phyloP scores from a whole-genome alignment of 257 asterid species.

The Solanum rostratum region DNA sequence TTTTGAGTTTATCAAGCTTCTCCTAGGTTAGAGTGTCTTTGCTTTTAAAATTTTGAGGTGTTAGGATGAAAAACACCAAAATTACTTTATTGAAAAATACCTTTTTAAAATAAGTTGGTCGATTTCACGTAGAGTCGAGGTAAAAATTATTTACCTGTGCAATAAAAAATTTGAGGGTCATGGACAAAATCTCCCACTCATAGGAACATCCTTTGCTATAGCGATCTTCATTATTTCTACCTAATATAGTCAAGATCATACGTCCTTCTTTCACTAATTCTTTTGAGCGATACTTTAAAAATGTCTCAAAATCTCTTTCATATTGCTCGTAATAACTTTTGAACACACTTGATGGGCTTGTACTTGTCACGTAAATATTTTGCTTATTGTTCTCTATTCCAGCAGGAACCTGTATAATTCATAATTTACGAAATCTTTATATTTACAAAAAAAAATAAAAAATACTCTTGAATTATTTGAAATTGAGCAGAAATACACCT shows the following conservation, averaged over 20 bases:
- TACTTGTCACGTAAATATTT: constrained; percentile 24
- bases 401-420: constrained; percentile 21
- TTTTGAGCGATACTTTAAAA: constrained; percentile 33
- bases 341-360: constrained; percentile 28
- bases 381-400: constrained; percentile 30
- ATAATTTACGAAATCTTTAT: too few species aligned
- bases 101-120: too few species aligned
- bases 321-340: constrained; percentile 41
- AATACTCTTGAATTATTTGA: too few species aligned
- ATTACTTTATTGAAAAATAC: too few species aligned
- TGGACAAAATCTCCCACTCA: constrained; percentile 42
- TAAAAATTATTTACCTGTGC: constrained; percentile 19
- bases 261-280: constrained; percentile 37
- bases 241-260: constrained; percentile 46
- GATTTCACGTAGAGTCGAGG: too few species aligned
- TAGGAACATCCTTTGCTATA: constrained; percentile 34
- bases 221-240: constrained; percentile 31
- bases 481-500: too few species aligned
- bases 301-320: constrained; percentile 34
- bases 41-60: too few species aligned
- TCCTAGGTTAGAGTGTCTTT: too few species aligned
- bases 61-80: too few species aligned
- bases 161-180: constrained; percentile 28
- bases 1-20: too few species aligned
- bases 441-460: too few species aligned